These are phyloP conservation scores for Coemansia sp. DNA, from an alignment of 192 early-diverging fungal genomes.

Conservation along the genomic window DNA sequence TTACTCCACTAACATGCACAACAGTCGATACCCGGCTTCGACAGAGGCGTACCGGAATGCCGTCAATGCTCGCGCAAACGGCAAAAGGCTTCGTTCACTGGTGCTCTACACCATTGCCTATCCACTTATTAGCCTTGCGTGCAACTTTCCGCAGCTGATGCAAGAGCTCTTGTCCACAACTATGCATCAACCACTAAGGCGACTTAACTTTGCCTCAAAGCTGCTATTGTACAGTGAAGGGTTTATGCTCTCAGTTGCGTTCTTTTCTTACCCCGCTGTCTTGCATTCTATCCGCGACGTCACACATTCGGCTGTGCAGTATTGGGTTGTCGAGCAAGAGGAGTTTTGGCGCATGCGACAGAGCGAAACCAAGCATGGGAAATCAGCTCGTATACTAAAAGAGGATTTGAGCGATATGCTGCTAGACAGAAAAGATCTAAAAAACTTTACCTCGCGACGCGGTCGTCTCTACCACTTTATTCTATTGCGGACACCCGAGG, in stretches of 20 bases:
- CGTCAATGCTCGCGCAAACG: constrained; percentile 50
- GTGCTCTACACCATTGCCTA: constrained; percentile 47
- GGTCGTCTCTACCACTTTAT: constrained; percentile 45
- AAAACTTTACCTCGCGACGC: constrained; percentile 32
- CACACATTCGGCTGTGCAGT: constrained; percentile 35
- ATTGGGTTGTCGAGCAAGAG: constrained; percentile 52
- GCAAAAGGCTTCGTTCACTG: constrained; percentile 45
- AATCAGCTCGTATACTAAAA: neutral
- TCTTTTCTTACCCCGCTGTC: constrained; percentile 46
- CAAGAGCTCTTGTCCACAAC: constrained; percentile 38
- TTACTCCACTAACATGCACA: constrained; percentile 20
- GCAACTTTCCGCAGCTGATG: constrained; percentile 41
- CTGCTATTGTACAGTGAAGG: constrained; percentile 38
- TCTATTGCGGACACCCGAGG: constrained; percentile 33
- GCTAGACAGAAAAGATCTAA: constrained; percentile 24
- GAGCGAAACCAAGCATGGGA: constrained; percentile 3
- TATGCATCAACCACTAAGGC: constrained; percentile 9
- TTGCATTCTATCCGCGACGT: constrained; percentile 46
- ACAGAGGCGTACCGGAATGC: constrained; percentile 45
- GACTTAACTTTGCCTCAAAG: constrained; percentile 14
- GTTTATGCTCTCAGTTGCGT: constrained; percentile 32
- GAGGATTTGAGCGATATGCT: constrained; percentile 1
- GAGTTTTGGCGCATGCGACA: constrained; percentile 39
- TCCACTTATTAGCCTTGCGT: constrained; percentile 39
- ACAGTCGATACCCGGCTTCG: constrained; percentile 6